Conservation (phyloP, 2,329 filamentous ascomycete species). For the Aspergillus pseudotamarii region DNA sequence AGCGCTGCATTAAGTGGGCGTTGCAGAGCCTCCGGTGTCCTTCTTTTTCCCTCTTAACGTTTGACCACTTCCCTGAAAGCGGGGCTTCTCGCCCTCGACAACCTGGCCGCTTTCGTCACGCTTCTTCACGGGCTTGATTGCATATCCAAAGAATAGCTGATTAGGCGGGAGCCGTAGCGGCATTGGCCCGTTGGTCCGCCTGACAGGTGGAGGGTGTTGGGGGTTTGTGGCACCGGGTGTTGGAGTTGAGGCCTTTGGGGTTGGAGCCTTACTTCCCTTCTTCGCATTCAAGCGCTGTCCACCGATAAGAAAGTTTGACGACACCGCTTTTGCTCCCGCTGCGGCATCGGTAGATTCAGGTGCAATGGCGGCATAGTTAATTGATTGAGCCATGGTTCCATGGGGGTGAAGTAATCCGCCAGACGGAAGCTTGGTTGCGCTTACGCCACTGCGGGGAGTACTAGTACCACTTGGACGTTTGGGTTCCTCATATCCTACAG, state of each 20-base stretch:
- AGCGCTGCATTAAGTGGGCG: constrained; percentile 36
- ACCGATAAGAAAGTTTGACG: constrained; percentile 76
- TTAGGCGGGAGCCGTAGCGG: constrained; percentile 82
- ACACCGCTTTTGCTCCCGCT: constrained; percentile 62
- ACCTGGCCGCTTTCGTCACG: constrained; percentile 68
- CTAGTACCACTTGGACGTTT: constrained; percentile 78
- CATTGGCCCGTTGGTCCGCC: constrained; percentile 75
- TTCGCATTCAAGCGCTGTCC: constrained; percentile 84
- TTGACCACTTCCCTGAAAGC: constrained; percentile 83
- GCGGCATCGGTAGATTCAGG: constrained; percentile 71
- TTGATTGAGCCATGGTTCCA: constrained; percentile 95
- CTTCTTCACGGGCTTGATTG: constrained; percentile 84
- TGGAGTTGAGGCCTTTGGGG: constrained; percentile 74
- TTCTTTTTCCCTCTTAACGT: constrained; percentile 78
- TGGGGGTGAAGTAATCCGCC: constrained; percentile 79
- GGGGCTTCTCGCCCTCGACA: constrained; percentile 65
- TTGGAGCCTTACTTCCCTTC: constrained; percentile 75
- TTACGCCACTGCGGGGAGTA: constrained; percentile 72
- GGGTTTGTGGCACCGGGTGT: constrained; percentile 60
- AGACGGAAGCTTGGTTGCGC: constrained; percentile 60
- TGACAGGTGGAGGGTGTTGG: constrained; percentile 46
- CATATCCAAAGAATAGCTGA: constrained; percentile 96
- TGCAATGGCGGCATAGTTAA: constrained; percentile 91
- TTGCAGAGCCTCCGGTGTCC: constrained; percentile 39
- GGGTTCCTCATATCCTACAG: constrained; percentile 91